A percentile compares a stretch with the other conserved stretches of the same genome.
phyloP scores from a whole-genome alignment of 257 asterid genomes.

The Nicotiana sylvestris region DNA sequence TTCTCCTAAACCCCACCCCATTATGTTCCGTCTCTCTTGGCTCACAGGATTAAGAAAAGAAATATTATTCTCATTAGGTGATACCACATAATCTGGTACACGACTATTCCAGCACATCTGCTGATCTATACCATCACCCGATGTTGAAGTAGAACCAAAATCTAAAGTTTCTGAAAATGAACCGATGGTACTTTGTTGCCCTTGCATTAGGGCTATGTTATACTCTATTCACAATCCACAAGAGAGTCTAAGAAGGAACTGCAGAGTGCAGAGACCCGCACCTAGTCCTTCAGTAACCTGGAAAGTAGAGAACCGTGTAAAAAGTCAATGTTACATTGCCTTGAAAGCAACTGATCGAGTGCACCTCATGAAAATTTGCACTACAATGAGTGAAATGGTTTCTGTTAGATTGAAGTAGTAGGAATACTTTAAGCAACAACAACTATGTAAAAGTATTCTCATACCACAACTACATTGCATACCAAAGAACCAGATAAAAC shows the following conservation, averaged over 20 bases:
- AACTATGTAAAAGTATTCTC: not conserved
- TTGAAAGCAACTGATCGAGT: not conserved
- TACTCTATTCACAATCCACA: constrained; percentile 15
- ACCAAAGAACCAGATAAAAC: not conserved
- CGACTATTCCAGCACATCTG: constrained; percentile 55
- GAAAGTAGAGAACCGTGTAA: not conserved
- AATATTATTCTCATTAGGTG: constrained; percentile 30
- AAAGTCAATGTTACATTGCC: not conserved
- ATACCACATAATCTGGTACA: constrained; percentile 36
- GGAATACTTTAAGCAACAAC: not conserved
- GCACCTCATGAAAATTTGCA: not conserved
- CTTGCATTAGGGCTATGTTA: constrained; percentile 63
- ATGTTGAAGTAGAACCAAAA: constrained; percentile 50
- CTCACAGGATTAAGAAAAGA: constrained; percentile 28
- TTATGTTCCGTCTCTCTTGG: constrained; percentile 28
- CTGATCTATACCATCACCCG: constrained; percentile 52
- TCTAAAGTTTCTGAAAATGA: constrained; percentile 60
- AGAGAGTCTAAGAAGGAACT: constrained; percentile 2
- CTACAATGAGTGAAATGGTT: not conserved
- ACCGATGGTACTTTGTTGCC: constrained; percentile 54
- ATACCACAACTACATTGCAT: not conserved
- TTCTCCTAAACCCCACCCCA: constrained; percentile 63
- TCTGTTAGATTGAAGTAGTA: not conserved
- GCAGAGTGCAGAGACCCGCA: not conserved
- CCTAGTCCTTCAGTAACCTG: constrained; percentile 14